Percentiles rank a stretch among this genome's conserved stretches.
Evolutionary conservation across 164 flowering plant species (phyloP).

Genomic region (Annona squamosa): DNA sequence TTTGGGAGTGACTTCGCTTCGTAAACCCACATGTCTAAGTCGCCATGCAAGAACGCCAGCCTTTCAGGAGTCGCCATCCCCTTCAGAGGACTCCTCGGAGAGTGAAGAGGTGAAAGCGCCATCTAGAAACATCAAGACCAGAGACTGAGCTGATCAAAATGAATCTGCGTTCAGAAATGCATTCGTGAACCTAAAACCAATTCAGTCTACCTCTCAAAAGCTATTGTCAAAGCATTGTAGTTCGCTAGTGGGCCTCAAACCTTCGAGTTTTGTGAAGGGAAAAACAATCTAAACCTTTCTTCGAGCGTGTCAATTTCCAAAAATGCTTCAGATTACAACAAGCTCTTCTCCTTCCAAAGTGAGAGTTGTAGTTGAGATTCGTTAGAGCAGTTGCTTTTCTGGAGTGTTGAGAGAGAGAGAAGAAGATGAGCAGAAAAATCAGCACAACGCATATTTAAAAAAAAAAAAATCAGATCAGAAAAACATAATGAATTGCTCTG

Average conservation of each 20-base stretch:
- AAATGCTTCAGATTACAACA: too few species aligned
- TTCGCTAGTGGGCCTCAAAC: too few species aligned
- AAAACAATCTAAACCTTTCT: too few species aligned
- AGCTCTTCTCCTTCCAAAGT: too few species aligned
- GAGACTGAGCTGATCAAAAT: background rate
- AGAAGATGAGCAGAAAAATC: background rate
- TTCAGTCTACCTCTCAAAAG: background rate
- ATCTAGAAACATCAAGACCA: conserved; percentile 9
- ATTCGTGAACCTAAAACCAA: background rate
- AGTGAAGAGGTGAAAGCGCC: conserved; percentile 12
- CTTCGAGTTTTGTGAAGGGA: too few species aligned
- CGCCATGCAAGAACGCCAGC: conserved; percentile 54
- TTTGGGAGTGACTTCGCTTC: conserved; percentile 71
- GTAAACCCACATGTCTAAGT: conserved; percentile 44
- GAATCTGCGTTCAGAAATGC: background rate
- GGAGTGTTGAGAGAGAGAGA: too few species aligned
- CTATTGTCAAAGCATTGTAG: background rate
- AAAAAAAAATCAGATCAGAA: background rate
- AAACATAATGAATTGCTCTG: background rate
- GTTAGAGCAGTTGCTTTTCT: too few species aligned
- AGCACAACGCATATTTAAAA: background rate
- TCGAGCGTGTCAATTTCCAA: too few species aligned
- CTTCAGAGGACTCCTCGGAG: conserved; percentile 5
- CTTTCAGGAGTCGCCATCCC: conserved; percentile 17
- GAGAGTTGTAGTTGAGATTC: too few species aligned